A percentile compares a stretch with the other conserved stretches of the same genome.
Evolutionary conservation across 441 rosid species (phyloP).

Genomic region (Euphorbia celastroides): DNA sequence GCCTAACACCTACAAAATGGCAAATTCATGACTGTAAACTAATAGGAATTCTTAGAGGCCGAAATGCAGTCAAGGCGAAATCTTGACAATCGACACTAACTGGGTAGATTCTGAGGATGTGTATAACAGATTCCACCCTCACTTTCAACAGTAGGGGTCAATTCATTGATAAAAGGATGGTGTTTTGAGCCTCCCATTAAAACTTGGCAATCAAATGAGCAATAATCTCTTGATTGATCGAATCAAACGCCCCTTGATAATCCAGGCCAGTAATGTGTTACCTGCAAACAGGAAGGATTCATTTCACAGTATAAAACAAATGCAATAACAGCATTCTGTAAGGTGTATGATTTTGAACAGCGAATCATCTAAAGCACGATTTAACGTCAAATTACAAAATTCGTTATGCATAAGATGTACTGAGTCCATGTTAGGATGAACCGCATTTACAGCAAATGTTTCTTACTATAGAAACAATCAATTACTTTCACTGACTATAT

Average conservation of each 20-base stretch:
- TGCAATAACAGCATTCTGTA: background rate
- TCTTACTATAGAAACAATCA: too few relatives aligned
- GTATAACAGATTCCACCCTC: constrained; percentile 96
- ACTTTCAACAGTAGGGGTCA: constrained; percentile 67
- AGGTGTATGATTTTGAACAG: background rate
- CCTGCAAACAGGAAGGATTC: constrained; percentile 37
- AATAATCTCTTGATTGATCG: constrained; percentile 83
- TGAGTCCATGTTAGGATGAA: background rate
- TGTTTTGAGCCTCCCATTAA: constrained; percentile 36
- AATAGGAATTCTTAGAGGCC: constrained; percentile 1
- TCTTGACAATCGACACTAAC: constrained; percentile 27
- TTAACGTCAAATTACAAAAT: background rate
- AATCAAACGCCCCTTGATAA: constrained; percentile 87
- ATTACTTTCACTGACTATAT: too few relatives aligned
- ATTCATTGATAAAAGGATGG: constrained; percentile 80
- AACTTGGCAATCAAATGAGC: constrained; percentile 74
- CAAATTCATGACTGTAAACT: constrained; percentile 6
- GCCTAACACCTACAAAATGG: constrained; percentile 52
- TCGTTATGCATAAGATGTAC: background rate
- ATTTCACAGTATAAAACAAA: background rate
- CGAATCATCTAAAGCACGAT: background rate
- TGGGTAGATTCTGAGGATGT: constrained; percentile 91
- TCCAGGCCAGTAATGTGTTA: constrained; percentile 80
- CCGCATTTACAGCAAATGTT: too few relatives aligned
- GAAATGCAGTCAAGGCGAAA: constrained; percentile 12